Evolutionary conservation across 257 asterid genomes (phyloP).

Genomic region (Gentiana straminea): DNA sequence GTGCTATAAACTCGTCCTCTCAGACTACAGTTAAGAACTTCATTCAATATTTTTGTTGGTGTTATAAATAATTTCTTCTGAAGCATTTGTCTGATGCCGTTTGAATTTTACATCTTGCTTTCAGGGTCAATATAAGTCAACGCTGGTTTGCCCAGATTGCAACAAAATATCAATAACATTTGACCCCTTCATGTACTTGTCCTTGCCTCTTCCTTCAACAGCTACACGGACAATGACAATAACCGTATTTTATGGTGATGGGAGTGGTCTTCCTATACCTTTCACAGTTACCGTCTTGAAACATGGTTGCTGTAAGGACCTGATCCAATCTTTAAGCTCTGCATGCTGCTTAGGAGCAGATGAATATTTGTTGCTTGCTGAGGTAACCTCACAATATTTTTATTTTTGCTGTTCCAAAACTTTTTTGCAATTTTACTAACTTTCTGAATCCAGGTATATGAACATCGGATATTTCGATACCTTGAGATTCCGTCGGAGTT

Average conservation of each 20-base stretch:
- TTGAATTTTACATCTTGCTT: constrained; percentile 9
- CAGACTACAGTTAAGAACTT: neutral
- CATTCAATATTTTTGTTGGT: neutral
- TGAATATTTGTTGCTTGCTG: constrained; percentile 84
- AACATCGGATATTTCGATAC: constrained; percentile 64
- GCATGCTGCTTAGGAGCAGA: constrained; percentile 62
- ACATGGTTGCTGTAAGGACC: constrained; percentile 82
- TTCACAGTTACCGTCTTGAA: constrained; percentile 67
- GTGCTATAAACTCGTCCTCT: too few species aligned
- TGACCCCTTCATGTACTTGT: constrained; percentile 96
- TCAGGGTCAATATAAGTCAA: constrained; percentile 98
- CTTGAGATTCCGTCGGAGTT: constrained; percentile 69
- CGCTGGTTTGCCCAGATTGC: constrained; percentile 85
- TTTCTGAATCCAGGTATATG: constrained; percentile 54
- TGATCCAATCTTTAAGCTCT: constrained; percentile 48
- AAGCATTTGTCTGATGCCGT: neutral
- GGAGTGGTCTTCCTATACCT: constrained; percentile 88
- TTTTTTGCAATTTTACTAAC: constrained; percentile 14
- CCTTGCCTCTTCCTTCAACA: constrained; percentile 92
- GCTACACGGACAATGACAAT: constrained; percentile 71
- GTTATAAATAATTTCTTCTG: neutral
- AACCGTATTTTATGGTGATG: constrained; percentile 78
- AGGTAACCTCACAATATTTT: constrained; percentile 34
- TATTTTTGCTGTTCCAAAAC: constrained; percentile 3
- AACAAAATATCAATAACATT: constrained; percentile 80